phyloP scores from a whole-genome alignment of 495 filamentous ascomycete genomes.

The Copromyces sp. region DNA sequence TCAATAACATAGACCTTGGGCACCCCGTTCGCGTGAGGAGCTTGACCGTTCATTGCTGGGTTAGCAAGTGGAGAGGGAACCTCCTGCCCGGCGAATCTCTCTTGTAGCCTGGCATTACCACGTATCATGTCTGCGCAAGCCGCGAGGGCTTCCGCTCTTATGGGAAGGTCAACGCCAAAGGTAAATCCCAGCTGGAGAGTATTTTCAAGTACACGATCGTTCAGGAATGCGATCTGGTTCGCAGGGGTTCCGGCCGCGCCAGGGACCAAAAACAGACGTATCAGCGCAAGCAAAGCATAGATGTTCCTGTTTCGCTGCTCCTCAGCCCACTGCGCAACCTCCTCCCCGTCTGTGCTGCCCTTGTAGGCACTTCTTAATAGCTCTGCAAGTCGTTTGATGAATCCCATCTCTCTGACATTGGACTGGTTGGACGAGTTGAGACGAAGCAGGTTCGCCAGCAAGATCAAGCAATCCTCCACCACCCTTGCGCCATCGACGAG shows the following conservation, averaged over 20 bases:
- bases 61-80: conserved; percentile 49
- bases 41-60: conserved; percentile 28
- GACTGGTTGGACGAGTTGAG: conserved; percentile 89
- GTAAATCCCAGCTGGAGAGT: conserved; percentile 78
- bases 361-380: conserved; percentile 56
- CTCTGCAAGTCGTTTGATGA: conserved; percentile 59
- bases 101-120: conserved; percentile 70
- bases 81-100: conserved; percentile 75
- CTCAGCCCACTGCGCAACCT: conserved; percentile 60
- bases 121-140: conserved; percentile 85
- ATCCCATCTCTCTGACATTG: conserved; percentile 85
- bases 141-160: conserved; percentile 73
- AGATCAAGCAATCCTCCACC: conserved; percentile 87
- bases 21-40: conserved; percentile 34
- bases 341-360: conserved; percentile 46
- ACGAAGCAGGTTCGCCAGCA: conserved; percentile 82
- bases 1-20: conserved; percentile 81
- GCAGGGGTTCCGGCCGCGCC: conserved; percentile 69
- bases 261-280: conserved; percentile 72
- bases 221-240: conserved; percentile 79
- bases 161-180: conserved; percentile 58
- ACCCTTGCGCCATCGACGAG: conserved; percentile 78
- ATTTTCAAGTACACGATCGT: conserved; percentile 64
- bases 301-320: conserved; percentile 81
- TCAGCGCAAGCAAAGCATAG: conserved; percentile 76